phyloP scores from a whole-genome alignment of 1,284 basidiomycete species.

The Ustilago esculenta region DNA sequence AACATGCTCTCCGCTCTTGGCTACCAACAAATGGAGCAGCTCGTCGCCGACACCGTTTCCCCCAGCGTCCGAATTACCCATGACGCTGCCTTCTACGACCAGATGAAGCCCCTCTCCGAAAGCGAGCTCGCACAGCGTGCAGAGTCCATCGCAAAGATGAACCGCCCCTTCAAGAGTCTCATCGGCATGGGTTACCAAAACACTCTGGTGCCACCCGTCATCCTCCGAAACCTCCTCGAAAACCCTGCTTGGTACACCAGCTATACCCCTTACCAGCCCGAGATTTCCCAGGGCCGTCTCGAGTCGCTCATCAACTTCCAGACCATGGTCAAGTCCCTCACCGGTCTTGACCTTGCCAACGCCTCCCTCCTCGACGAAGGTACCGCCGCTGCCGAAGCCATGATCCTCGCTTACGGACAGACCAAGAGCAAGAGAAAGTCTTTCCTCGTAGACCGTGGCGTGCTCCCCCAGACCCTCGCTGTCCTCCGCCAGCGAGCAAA shows the following conservation, averaged over 20 bases:
- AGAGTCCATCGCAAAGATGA: conserved; percentile 78
- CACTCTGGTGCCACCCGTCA: conserved; percentile 63
- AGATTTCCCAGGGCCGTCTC: conserved; percentile 89
- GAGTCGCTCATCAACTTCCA: conserved; percentile 98
- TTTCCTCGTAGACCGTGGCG: conserved; percentile 63
- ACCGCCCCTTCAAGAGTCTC: conserved; percentile 86
- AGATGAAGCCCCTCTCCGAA: conserved; percentile 76
- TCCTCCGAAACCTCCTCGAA: conserved; percentile 74
- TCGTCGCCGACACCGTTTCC: conserved; percentile 61
- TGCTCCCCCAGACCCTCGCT: conserved; percentile 64
- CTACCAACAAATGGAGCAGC: conserved; percentile 59
- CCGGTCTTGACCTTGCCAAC: conserved; percentile 82
- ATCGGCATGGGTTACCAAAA: conserved; percentile 97
- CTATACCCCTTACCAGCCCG: conserved; percentile 90
- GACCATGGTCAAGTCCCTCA: conserved; percentile 94
- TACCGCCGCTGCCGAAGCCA: conserved; percentile 66
- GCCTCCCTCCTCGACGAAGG: conserved; percentile 65
- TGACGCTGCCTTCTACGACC: conserved; percentile 74
- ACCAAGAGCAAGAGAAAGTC: conserved; percentile 59
- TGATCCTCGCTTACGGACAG: conserved; percentile 61
- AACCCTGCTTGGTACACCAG: conserved; percentile 99
- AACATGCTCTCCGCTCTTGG: conserved; percentile 62
- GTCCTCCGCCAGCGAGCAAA: conserved; percentile 64
- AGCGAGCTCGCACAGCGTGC: conserved; percentile 82
- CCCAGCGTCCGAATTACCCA: conserved; percentile 70